Base-by-base conservation (phyloP, 2,329 filamentous ascomycete genomes). In the Penicillium psychrosexuale region DNA sequence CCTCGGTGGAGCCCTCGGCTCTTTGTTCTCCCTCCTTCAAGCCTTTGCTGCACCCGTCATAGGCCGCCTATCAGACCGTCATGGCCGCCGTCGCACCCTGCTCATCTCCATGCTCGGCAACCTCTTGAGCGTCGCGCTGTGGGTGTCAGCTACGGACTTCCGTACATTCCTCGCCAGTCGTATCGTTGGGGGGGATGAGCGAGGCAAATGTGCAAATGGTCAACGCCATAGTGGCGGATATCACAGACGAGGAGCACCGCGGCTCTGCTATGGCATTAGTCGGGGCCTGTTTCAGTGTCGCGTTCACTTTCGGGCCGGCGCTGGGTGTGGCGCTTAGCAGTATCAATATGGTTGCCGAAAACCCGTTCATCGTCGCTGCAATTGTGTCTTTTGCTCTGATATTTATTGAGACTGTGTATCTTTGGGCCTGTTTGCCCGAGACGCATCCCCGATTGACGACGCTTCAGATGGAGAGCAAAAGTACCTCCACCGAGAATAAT, bases 171-270 rank as follows among this genome's bases (percentile, higher is more conserved):
- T 99, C 30, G 89, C 91, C n/a, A 96, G 91, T 64, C 86, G 94
- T 47, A 77, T 99, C 2, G 90, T 99, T 0, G 94, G 94, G 24
- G 24, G 94, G 94, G 0, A 75, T 99, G 61, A 97, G 92, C 53
- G 94, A 99, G 77, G 94, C 94, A 59, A 99, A 99, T 66, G 90
- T 99, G 3, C 94, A 99, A 77, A 81, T 99, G 13, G 93, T 94
- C 5, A 94, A 93, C 60, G 93, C 94, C 39, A 97, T 99, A 72
- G 94, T 94, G 17, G 94, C 93, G 37, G 94, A 99, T 72, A 92
- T 99, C 62, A 96, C 90, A 40, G 91, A 95, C 66, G 88, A 93
- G 64, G 82, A 83, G 54, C 88, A 87, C 67, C 85, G 94, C 28
- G 91, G 93, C 22, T 86, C 90, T 19, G 97, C 94, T 39, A 97